Percentiles rank a stretch among this genome's conserved stretches.
Conservation (phyloP, 2,329 filamentous ascomycete genomes). For the Penicillium sp. region DNA sequence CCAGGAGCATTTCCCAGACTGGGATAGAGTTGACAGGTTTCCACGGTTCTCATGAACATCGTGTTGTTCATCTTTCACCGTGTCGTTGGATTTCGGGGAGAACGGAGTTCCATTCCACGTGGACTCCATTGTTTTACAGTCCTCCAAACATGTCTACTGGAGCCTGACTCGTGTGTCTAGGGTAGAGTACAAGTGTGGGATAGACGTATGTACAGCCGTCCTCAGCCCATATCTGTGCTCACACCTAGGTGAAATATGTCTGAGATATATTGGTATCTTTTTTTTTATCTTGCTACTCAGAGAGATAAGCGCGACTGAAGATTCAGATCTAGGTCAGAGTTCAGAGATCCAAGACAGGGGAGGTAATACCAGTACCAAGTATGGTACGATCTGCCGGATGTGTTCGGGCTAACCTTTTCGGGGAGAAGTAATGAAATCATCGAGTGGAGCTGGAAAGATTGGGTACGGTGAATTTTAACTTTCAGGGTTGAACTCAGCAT, state of each 20-base stretch:
- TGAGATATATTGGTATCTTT: not conserved
- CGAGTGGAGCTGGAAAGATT: slow-evolving; percentile 14
- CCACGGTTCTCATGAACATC: not conserved
- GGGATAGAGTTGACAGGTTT: slow-evolving; percentile 3
- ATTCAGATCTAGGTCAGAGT: slow-evolving; percentile 12
- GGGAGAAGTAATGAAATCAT: slow-evolving; percentile 21
- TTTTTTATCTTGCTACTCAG: not conserved
- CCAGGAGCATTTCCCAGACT: not conserved
- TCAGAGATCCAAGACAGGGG: not conserved
- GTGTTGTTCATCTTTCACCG: not conserved
- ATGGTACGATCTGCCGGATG: slow-evolving; percentile 12
- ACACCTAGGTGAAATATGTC: too few species aligned
- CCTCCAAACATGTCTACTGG: not conserved
- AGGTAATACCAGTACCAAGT: slow-evolving; percentile 14
- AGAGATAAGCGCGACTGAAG: slow-evolving; percentile 9
- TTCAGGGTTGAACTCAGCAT: not conserved
- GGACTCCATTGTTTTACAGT: not conserved
- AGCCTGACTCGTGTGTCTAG: not conserved
- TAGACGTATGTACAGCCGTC: not conserved
- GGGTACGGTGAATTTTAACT: not conserved
- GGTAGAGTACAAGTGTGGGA: not conserved
- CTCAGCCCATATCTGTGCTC: too few species aligned
- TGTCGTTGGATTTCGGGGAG: not conserved
- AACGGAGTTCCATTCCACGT: slow-evolving; percentile 11
- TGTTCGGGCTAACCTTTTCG: slow-evolving; percentile 10